Conservation (phyloP, 2,329 filamentous ascomycete genomes). For the Colletotrichum sublineola region DNA sequence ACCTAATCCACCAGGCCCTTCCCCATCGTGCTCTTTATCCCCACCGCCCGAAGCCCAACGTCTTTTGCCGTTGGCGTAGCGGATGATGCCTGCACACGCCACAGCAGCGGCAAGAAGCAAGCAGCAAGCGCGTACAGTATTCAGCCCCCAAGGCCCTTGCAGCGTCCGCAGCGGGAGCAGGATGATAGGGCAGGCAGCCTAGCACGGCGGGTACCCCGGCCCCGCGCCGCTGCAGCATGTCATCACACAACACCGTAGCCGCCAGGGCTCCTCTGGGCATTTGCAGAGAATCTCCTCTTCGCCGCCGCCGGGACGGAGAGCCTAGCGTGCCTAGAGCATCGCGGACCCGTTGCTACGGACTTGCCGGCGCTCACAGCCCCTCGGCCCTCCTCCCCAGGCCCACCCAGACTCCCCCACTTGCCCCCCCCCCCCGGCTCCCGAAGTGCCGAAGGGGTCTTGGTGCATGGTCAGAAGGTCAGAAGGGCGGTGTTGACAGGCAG, state of each 20-base stretch:
- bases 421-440: background rate
- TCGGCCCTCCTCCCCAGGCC: slow-evolving; percentile 12
- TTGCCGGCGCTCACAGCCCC: slow-evolving; percentile 38
- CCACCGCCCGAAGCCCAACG: background rate
- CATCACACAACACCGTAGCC: slow-evolving; percentile 31
- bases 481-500: slow-evolving; percentile 30
- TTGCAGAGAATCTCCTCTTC: background rate
- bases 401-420: slow-evolving; percentile 16
- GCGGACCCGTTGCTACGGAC: slow-evolving; percentile 30
- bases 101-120: background rate
- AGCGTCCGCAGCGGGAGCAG: slow-evolving; percentile 24
- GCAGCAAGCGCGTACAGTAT: background rate
- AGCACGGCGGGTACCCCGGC: slow-evolving; percentile 22
- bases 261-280: background rate
- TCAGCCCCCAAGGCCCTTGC: slow-evolving; percentile 28
- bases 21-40: background rate
- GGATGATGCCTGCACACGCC: too few relatives aligned
- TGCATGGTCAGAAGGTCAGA: slow-evolving; percentile 6
- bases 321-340: slow-evolving; percentile 11
- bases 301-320: background rate
- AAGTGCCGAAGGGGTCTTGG: background rate
- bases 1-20: background rate
- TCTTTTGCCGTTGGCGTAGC: background rate
- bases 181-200: slow-evolving; percentile 19
- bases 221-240: slow-evolving; percentile 40